A percentile compares a stretch with the other conserved stretches of the same genome.
phyloP scores from a whole-genome alignment of 371 early-diverging fungal genomes.

The Mortierella sp. region DNA sequence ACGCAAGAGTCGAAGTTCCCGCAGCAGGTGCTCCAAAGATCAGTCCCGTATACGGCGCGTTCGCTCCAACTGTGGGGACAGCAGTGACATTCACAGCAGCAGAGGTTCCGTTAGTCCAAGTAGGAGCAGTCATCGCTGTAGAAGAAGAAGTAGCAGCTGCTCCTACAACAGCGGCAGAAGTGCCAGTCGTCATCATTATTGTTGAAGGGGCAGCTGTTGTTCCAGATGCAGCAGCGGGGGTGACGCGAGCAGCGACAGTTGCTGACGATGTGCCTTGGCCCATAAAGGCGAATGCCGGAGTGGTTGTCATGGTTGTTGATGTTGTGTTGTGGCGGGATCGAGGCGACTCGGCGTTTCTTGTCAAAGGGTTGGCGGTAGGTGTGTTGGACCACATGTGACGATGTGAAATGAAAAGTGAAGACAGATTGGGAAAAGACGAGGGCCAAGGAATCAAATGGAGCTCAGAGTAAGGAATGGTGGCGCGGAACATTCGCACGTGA shows the following conservation, averaged over 20 bases:
- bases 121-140: background rate
- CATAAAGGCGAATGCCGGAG: constrained; percentile 11
- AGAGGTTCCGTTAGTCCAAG: background rate
- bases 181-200: constrained; percentile 1
- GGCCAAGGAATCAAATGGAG: too few species aligned
- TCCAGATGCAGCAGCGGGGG: constrained; percentile 7
- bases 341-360: constrained; percentile 5
- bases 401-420: too few species aligned
- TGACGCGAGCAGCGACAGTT: constrained; percentile 6
- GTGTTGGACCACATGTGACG: background rate
- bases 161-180: background rate
- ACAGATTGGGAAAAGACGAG: too few species aligned
- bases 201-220: background rate
- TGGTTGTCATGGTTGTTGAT: background rate
- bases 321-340: background rate
- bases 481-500: too few species aligned
- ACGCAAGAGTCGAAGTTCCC: background rate
- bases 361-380: background rate
- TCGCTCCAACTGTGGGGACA: background rate
- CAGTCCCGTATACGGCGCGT: background rate
- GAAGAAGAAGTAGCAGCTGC: background rate
- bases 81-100: background rate
- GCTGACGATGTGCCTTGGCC: constrained; percentile 10
- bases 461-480: too few species aligned
- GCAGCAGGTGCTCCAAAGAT: background rate